Evolutionary conservation across 495 filamentous ascomycete species (phyloP), one percentile per base, ranked within the genome.

Genomic region (Daldinia loculata): DNA sequence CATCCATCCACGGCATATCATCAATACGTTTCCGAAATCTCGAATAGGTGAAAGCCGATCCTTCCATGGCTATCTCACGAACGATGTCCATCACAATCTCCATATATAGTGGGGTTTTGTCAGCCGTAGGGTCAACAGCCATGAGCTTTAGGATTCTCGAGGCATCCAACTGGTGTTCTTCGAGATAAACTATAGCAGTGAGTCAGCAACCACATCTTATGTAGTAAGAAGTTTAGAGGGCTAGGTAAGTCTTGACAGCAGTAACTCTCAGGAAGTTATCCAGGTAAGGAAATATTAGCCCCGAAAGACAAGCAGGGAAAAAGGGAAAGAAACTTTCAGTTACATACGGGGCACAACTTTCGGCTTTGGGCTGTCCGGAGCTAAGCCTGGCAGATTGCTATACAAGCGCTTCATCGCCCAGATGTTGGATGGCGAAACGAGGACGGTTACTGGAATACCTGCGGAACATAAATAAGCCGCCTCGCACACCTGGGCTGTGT

Each of bases 101-200:
- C 80, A 89, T 84, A 69, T 89, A 89, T 6, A 90, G 77, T 0
- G 88, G 82, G 12, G 80, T 66, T 1, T 72, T 58, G 9, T 70
- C 22, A 0, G 74, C 77, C 8, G 74, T 72, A 15, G 80, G 76
- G 3, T 80, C 80, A 4, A 87, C 78, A 0, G 84, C 83, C 88
- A 89, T 87, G 0, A 90, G 80, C 69, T 83, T 84, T 64, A 85
- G 70, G 76, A 88, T 85, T 19, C 81, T 80, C 45, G 80, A 74
- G 4, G 83, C 80, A 61, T 85, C 85, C 0, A 90, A 78, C 27
- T 87, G 75, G 7, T 77, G 72, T 45, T 85, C 79, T 11, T 84
- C 75, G 24, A 90, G 79, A 19, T 82, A 72, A 51, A 88, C 63
- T 1, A 48, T 48, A 11, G 1, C 17, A 48, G 24, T 11, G 7